A percentile compares a stretch with the other conserved stretches of the same genome.
Evolutionary conservation across 345 rosid genomes (phyloP).

Genomic region (Heritiera fomes): DNA sequence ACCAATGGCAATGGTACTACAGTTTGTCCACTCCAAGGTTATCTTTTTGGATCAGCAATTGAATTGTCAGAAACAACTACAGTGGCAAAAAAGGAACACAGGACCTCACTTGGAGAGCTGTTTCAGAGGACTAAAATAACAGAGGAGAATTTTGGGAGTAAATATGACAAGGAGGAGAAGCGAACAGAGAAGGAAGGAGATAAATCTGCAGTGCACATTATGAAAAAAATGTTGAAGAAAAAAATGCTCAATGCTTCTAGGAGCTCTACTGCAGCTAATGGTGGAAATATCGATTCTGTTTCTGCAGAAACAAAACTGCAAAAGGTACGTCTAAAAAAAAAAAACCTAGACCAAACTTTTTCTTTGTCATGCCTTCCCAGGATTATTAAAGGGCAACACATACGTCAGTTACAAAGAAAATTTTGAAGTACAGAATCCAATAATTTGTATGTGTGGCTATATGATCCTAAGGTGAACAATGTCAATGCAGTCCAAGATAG

Average conservation of each 20-base stretch:
- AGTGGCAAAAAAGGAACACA: conserved; percentile 58
- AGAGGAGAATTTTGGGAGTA: conserved; percentile 45
- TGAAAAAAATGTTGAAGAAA: conserved; percentile 67
- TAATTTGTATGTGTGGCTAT: conserved; percentile 9
- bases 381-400: not conserved
- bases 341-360: not conserved
- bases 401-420: not conserved
- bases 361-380: not conserved
- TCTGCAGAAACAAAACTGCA: conserved; percentile 64
- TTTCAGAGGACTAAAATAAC: conserved; percentile 63
- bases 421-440: not conserved
- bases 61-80: conserved; percentile 61
- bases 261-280: conserved; percentile 40
- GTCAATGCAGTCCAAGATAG: not conserved
- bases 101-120: conserved; percentile 79
- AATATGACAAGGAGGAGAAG: conserved; percentile 57
- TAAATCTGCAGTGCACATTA: conserved; percentile 51
- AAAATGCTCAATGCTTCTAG: conserved; percentile 55
- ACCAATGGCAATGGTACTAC: conserved; percentile 44
- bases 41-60: conserved; percentile 71
- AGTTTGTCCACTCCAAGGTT: conserved; percentile 74
- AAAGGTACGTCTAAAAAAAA: conserved; percentile 43
- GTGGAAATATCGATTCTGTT: conserved; percentile 44
- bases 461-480: not conserved
- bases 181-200: conserved; percentile 60